Evolutionary conservation across 2,329 filamentous ascomycete genomes (phyloP).

Genomic region (Venturiaceae sp.): DNA sequence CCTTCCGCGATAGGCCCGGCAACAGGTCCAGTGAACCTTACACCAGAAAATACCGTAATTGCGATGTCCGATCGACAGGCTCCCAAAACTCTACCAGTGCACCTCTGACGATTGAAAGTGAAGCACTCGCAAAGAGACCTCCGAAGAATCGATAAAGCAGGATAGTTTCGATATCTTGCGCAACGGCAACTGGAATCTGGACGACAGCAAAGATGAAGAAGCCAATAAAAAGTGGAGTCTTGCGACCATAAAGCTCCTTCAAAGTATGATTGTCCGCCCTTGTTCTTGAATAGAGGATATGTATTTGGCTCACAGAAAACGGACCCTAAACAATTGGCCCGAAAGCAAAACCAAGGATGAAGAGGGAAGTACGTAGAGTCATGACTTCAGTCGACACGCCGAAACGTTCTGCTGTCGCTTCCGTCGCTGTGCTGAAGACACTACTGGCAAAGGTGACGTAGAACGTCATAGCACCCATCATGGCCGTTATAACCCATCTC

Average conservation of each 20-base stretch:
- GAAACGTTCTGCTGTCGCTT: slow-evolving; percentile 30
- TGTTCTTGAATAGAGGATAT: no score
- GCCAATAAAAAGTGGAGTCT: slow-evolving; percentile 33
- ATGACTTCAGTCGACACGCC: slow-evolving; percentile 35
- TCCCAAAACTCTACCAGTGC: slow-evolving; percentile 40
- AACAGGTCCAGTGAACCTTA: slow-evolving; percentile 11
- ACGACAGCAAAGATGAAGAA: slow-evolving; percentile 42
- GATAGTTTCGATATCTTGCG: slow-evolving; percentile 43
- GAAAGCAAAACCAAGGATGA: slow-evolving; percentile 45
- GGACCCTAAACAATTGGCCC: slow-evolving; percentile 31
- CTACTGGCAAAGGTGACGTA: slow-evolving; percentile 38
- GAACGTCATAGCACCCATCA: slow-evolving; percentile 33
- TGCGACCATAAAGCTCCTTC: slow-evolving; percentile 6
- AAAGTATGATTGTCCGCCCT: neutral
- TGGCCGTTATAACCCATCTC: slow-evolving; percentile 33
- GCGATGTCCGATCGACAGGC: slow-evolving; percentile 37
- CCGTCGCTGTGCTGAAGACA: slow-evolving; percentile 34
- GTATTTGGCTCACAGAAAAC: neutral
- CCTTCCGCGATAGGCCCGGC: slow-evolving; percentile 38
- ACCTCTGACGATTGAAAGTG: slow-evolving; percentile 42
- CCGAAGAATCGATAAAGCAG: slow-evolving; percentile 45
- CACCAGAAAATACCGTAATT: slow-evolving; percentile 31
- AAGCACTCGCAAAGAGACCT: slow-evolving; percentile 42
- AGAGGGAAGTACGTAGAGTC: slow-evolving; percentile 37
- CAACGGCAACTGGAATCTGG: slow-evolving; percentile 45